Evolutionary conservation across 2,329 filamentous ascomycete species (phyloP).

Genomic region (Monilinia fructicola): DNA sequence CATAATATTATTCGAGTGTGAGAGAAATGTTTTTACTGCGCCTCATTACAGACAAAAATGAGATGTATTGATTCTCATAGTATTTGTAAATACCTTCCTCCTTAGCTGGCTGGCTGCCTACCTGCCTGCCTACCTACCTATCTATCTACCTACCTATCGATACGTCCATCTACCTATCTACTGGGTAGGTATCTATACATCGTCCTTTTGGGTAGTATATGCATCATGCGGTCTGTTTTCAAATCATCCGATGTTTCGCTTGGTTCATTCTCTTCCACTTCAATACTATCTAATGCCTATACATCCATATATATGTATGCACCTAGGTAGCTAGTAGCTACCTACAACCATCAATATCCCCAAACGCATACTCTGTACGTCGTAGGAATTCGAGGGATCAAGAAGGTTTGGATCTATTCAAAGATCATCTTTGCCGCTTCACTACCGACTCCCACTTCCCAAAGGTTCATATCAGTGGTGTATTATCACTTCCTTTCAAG

Average conservation of each 20-base stretch:
- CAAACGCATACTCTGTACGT: not conserved
- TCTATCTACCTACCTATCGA: too few relatives aligned
- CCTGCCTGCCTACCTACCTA: too few relatives aligned
- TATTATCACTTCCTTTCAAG: not conserved
- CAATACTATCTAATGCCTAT: too few relatives aligned
- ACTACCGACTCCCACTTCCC: not conserved
- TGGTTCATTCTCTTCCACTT: not conserved
- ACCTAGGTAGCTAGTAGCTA: not conserved
- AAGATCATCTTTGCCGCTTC: conserved; percentile 1
- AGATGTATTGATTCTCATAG: too few relatives aligned
- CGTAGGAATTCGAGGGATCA: not conserved
- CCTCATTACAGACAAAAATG: not conserved
- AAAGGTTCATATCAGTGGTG: not conserved
- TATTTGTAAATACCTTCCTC: too few relatives aligned
- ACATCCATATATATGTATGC: too few relatives aligned
- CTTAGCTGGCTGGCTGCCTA: too few relatives aligned
- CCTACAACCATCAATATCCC: not conserved
- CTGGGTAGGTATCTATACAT: too few relatives aligned
- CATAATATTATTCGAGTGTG: not conserved
- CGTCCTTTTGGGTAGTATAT: too few relatives aligned
- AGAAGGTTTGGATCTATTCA: not conserved
- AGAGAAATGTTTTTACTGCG: not conserved
- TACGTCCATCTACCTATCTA: too few relatives aligned
- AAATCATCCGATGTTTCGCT: not conserved
- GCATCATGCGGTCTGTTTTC: not conserved